Conservation (phyloP, 768 basidiomycete species). For the Termitomyces sp. region DNA sequence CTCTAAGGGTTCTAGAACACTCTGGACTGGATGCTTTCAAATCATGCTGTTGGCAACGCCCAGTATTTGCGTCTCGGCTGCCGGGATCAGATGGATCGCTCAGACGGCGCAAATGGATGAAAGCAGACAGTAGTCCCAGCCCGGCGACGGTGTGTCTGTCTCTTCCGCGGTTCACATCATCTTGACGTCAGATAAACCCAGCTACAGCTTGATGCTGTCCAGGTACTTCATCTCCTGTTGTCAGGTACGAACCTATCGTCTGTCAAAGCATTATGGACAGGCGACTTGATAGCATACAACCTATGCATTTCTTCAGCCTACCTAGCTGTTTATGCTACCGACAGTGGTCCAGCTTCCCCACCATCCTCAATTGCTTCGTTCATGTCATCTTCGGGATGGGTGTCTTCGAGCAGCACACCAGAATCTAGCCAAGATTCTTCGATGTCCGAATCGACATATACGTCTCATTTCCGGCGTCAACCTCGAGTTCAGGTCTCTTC, state of each 20-base stretch:
- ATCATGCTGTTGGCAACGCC: conserved; percentile 4
- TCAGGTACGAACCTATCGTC: conserved; percentile 20
- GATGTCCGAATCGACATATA: conserved; percentile 29
- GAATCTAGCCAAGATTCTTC: conserved; percentile 38
- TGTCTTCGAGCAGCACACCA: conserved; percentile 35
- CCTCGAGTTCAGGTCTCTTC: conserved; percentile 57
- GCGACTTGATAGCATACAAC: neutral
- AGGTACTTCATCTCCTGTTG: conserved; percentile 20
- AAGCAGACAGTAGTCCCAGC: conserved; percentile 11
- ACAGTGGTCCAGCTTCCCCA: conserved; percentile 46
- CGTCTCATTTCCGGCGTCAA: conserved; percentile 32
- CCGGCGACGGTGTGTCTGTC: conserved; percentile 21
- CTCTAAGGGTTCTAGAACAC: conserved; percentile 8
- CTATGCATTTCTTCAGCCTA: neutral
- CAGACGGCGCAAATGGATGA: conserved; percentile 12
- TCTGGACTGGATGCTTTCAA: neutral
- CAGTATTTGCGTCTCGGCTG: conserved; percentile 9
- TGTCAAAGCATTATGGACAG: conserved; percentile 18
- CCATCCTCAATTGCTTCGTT: conserved; percentile 36
- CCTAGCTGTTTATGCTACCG: conserved; percentile 1
- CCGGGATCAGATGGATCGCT: conserved; percentile 1
- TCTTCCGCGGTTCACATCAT: conserved; percentile 8
- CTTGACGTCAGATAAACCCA: conserved; percentile 14
- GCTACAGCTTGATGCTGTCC: conserved; percentile 15
- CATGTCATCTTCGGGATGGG: conserved; percentile 31